Evolutionary conservation across 2,329 filamentous ascomycete species (phyloP).

Genomic region (Neonectria coccinea): DNA sequence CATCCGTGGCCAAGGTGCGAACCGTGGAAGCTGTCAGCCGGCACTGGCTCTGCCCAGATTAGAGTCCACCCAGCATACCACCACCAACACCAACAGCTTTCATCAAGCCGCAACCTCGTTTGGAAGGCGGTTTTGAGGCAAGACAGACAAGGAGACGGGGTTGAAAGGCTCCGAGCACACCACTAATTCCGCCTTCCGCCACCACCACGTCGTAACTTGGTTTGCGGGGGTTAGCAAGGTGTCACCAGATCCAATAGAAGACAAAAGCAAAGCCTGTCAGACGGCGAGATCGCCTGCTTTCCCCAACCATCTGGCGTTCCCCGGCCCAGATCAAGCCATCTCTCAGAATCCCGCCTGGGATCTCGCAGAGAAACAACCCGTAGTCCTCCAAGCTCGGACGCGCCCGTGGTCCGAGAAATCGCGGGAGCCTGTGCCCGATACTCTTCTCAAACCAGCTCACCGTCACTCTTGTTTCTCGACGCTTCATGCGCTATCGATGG

Average conservation of each 20-base stretch:
- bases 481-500: constrained; percentile 34
- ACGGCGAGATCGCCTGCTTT: constrained; percentile 33
- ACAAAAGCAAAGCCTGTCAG: constrained; percentile 30
- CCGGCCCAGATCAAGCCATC: constrained; percentile 39
- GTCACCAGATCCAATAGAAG: constrained; percentile 31
- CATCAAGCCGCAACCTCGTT: constrained; percentile 35
- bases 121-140: constrained; percentile 18
- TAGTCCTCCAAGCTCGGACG: constrained; percentile 36
- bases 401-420: constrained; percentile 38
- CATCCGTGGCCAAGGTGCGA: constrained; percentile 27
- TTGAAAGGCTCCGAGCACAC: constrained; percentile 33
- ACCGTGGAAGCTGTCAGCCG: constrained; percentile 37
- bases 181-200: constrained; percentile 38
- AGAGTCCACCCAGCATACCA: constrained; percentile 34
- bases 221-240: constrained; percentile 25
- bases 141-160: constrained; percentile 17
- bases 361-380: constrained; percentile 37
- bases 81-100: constrained; percentile 26
- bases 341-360: constrained; percentile 33
- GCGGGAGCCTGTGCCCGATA: constrained; percentile 32
- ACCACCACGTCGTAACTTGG: constrained; percentile 38
- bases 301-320: constrained; percentile 27
- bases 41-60: constrained; percentile 29
- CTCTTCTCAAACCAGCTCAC: constrained; percentile 32
- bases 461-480: constrained; percentile 28